phyloP scores from a whole-genome alignment of 1,284 basidiomycete genomes.

The Cutaneotrichosporon cyanovorans region DNA sequence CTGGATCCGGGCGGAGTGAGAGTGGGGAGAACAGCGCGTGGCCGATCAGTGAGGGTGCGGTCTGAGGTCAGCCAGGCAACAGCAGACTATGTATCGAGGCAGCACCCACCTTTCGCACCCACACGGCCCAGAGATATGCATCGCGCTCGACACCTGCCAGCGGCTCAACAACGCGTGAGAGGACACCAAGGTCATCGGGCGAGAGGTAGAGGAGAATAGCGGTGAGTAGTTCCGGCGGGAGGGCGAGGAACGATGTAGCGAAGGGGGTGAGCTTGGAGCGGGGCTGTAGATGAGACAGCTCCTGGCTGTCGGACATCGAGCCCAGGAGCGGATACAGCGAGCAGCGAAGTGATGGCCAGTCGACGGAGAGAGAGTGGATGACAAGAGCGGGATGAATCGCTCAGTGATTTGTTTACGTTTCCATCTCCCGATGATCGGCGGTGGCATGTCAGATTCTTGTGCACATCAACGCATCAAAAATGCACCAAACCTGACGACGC shows the following conservation, averaged over 20 bases:
- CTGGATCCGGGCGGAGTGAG: constrained; percentile 14
- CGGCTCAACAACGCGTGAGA: constrained; percentile 17
- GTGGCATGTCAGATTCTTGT: too few species aligned
- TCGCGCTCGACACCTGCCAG: constrained; percentile 21
- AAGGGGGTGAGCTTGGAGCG: constrained; percentile 6
- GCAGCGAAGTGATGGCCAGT: too few species aligned
- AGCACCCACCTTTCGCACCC: constrained; percentile 17
- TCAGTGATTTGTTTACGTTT: too few species aligned
- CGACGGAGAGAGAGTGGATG: too few species aligned
- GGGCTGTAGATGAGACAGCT: too few species aligned
- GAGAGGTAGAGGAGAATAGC: constrained; percentile 23
- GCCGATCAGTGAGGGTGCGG: constrained; percentile 16
- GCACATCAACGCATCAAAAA: too few species aligned
- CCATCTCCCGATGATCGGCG: too few species aligned
- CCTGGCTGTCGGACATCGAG: too few species aligned
- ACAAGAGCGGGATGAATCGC: too few species aligned
- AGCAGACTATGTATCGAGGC: neutral
- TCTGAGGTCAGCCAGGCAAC: constrained; percentile 14
- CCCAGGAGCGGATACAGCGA: too few species aligned
- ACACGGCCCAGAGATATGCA: constrained; percentile 16
- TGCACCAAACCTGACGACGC: too few species aligned
- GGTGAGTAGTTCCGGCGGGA: constrained; percentile 20
- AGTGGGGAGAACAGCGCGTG: constrained; percentile 21
- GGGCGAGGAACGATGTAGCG: constrained; percentile 13
- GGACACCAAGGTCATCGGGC: constrained; percentile 21